Conservation (phyloP, 1,139 yeast species). For the Protomyces lactucae-debilis region DNA sequence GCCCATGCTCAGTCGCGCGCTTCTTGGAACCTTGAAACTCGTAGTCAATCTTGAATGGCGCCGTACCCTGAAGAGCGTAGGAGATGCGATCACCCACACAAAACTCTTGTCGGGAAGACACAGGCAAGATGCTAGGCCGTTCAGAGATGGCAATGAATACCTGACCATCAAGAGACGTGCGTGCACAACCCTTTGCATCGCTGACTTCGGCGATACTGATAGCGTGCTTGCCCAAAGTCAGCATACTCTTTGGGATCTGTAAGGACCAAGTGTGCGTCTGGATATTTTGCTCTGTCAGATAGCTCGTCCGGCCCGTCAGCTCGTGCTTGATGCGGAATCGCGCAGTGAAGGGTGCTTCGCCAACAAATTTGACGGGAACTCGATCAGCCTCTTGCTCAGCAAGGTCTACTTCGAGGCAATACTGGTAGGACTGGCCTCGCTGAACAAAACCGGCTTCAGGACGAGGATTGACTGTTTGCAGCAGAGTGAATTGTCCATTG, state of each 20-base stretch:
- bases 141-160: conserved; percentile 60
- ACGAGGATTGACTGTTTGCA: conserved; percentile 56
- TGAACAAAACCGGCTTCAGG: conserved; percentile 56
- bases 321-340: conserved; percentile 53
- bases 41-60: conserved; percentile 74
- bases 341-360: conserved; percentile 61
- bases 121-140: conserved; percentile 59
- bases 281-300: conserved; percentile 41
- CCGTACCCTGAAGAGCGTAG: conserved; percentile 67
- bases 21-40: conserved; percentile 61
- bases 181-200: conserved; percentile 67
- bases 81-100: conserved; percentile 92
- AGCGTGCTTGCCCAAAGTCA: conserved; percentile 53
- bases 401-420: conserved; percentile 47
- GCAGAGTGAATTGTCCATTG: conserved; percentile 44
- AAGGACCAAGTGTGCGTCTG: conserved; percentile 40
- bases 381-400: conserved; percentile 44
- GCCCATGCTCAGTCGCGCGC: conserved; percentile 53
- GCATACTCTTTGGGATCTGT: conserved; percentile 43
- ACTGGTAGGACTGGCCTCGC: conserved; percentile 47
- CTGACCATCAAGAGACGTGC: conserved; percentile 31
- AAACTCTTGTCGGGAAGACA: conserved; percentile 47
- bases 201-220: conserved; percentile 53
- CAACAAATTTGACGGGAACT: conserved; percentile 38
- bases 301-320: conserved; percentile 48